Base-by-base conservation (phyloP, 192 early-diverging fungal species). In the Coemansia sp. region DNA sequence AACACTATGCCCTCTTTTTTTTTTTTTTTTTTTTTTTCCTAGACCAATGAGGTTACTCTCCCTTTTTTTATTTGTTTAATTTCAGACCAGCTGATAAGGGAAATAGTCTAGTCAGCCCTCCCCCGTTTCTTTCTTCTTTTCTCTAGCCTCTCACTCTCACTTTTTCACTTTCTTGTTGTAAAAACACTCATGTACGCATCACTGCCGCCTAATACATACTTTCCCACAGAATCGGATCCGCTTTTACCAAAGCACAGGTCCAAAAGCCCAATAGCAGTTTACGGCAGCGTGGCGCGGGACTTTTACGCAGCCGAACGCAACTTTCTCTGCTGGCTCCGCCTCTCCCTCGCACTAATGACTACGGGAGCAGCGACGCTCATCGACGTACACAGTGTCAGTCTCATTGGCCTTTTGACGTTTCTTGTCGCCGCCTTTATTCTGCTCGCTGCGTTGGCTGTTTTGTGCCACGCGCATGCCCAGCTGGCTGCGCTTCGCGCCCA, bases 281-380 rank as follows among this genome's bases (percentile, higher is more conserved):
- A 17, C 5, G 76, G 76, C 2, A 72, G 70, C 70, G 72, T 59
- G 0, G 76, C 76, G 1, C 61, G 76, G 3, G 76, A 79, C 36
- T 68, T 79, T 58, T 79, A 69, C 41, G 70, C 76, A 0, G 70
- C 62, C 12, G 76, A 79, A 42, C 70, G 76, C 43, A 79, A 72
- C 56, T 72, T 53, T 26, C 76, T 79, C 15, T 66, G 76, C 66
- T 79, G 76, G 65, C 36, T 72, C 1, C 66, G 76, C 1, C 41
- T 79, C 7, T 60, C 70, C 0, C 46, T 79, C 18, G 66, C 62
- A 3, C 24, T 72, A 33, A 72, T 72, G 66, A 59, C 50, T 35
- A 69, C 76, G 0, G 76, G 70, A n/a, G 64, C 68, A 8, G 69
- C 43, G 4, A 54, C 59, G n/a, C 29, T 77, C 3, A 39, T 38